Percentiles rank a stretch among this genome's conserved stretches.
Conservation (phyloP, 352 stramenopile genomes). For the Globisporangium ultimum region DNA sequence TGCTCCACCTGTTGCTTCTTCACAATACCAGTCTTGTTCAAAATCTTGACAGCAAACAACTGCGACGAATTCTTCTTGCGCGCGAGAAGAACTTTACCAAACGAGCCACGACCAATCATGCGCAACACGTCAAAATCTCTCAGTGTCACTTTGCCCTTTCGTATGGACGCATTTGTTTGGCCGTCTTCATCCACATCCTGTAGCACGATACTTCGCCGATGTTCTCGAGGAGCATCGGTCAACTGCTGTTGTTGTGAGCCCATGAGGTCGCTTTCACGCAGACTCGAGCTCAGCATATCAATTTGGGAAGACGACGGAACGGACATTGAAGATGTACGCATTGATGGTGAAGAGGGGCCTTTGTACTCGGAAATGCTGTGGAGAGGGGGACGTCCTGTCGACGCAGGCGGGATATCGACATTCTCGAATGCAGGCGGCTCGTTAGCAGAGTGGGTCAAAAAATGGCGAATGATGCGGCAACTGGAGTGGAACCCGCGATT, state of each 20-base stretch:
- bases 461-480: constrained; percentile 64
- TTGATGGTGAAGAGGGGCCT: constrained; percentile 17
- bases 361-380: constrained; percentile 60
- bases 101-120: constrained; percentile 92
- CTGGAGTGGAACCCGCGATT: constrained; percentile 65
- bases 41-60: constrained; percentile 82
- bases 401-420: constrained; percentile 21
- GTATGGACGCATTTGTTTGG: constrained; percentile 2
- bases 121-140: constrained; percentile 86
- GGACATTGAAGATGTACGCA: constrained; percentile 13
- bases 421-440: constrained; percentile 69
- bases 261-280: constrained; percentile 38
- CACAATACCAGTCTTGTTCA: constrained; percentile 76
- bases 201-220: constrained; percentile 59
- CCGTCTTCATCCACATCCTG: constrained; percentile 67
- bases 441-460: constrained; percentile 74
- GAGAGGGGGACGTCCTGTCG: constrained; percentile 16
- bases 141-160: constrained; percentile 64
- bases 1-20: constrained; percentile 85
- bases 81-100: constrained; percentile 91
- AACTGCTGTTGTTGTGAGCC: constrained; percentile 21
- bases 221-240: constrained; percentile 22
- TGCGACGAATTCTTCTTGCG: constrained; percentile 75
- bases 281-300: constrained; percentile 43
- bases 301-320: constrained; percentile 24